Evolutionary conservation across 2,329 filamentous ascomycete species (phyloP).

Genomic region (Paecilomyces dactylethromorphus): DNA sequence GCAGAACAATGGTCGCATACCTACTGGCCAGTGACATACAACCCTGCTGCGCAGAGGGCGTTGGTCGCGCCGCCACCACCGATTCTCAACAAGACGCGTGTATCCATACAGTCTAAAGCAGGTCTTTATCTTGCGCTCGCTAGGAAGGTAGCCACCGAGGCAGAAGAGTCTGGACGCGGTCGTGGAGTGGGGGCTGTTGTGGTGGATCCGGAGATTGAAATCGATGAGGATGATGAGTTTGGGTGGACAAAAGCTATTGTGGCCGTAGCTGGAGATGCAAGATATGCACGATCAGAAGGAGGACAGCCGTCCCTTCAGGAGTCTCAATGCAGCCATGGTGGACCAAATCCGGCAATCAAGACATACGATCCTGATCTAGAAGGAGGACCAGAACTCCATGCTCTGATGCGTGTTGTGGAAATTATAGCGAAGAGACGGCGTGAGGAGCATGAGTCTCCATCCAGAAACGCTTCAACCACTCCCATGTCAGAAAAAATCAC

Average conservation of each 20-base stretch:
- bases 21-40: conserved; percentile 39
- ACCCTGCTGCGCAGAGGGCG: conserved; percentile 37
- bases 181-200: conserved; percentile 38
- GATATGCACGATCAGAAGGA: conserved; percentile 28
- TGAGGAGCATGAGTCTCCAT: conserved; percentile 11
- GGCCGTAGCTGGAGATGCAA: conserved; percentile 39
- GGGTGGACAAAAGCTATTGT: conserved; percentile 31
- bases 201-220: conserved; percentile 35
- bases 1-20: conserved; percentile 35
- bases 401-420: conserved; percentile 39
- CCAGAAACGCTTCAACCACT: neutral
- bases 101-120: conserved; percentile 29
- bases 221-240: conserved; percentile 18
- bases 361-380: conserved; percentile 29
- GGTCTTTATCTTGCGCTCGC: conserved; percentile 36
- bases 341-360: conserved; percentile 17
- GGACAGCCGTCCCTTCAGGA: conserved; percentile 17
- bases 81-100: conserved; percentile 25
- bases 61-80: conserved; percentile 36
- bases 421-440: conserved; percentile 37
- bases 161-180: conserved; percentile 28
- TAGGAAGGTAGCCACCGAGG: conserved; percentile 30
- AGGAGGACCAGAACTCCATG: conserved; percentile 40
- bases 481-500: neutral
- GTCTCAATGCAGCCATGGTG: conserved; percentile 7